Evolutionary conservation across 2,329 filamentous ascomycete species (phyloP).

Genomic region (Penicillium verrucosum): DNA sequence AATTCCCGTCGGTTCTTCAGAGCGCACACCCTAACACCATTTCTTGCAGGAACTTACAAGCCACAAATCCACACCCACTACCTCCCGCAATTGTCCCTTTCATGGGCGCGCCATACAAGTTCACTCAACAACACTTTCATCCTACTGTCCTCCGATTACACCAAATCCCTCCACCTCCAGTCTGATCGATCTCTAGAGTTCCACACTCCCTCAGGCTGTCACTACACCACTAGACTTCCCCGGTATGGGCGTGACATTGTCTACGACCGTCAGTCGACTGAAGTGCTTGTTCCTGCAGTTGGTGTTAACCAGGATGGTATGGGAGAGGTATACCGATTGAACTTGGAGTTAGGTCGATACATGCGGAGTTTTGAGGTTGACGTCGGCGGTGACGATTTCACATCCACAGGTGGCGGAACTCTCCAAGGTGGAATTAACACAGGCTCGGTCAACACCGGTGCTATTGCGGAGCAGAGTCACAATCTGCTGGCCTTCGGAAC

Average conservation of each 20-base stretch:
- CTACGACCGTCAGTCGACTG: constrained; percentile 77
- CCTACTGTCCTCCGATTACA: constrained; percentile 84
- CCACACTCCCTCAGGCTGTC: constrained; percentile 81
- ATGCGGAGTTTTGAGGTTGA: constrained; percentile 93
- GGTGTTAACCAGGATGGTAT: constrained; percentile 80
- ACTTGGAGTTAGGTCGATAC: constrained; percentile 86
- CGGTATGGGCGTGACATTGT: constrained; percentile 86
- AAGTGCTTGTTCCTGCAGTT: constrained; percentile 82
- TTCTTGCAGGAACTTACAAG: constrained; percentile 58
- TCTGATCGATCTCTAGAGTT: constrained; percentile 89
- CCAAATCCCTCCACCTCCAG: constrained; percentile 91
- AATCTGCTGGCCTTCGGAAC: constrained; percentile 92
- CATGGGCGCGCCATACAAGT: constrained; percentile 86
- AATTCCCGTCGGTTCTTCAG: not conserved
- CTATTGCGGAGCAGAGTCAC: constrained; percentile 84
- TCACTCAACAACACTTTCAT: constrained; percentile 88
- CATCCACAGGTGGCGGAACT: constrained; percentile 63
- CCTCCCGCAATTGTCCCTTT: constrained; percentile 87
- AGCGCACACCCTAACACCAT: constrained; percentile 16
- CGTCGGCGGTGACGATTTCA: constrained; percentile 76
- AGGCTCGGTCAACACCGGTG: constrained; percentile 81
- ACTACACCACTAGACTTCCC: constrained; percentile 85
- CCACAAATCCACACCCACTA: constrained; percentile 95
- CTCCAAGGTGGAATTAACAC: constrained; percentile 83
- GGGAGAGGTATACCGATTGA: constrained; percentile 90